Percentiles rank a stretch among this genome's conserved stretches.
Evolutionary conservation across 2,329 filamentous ascomycete species (phyloP).

Genomic region (Paracamarosporium sp.): DNA sequence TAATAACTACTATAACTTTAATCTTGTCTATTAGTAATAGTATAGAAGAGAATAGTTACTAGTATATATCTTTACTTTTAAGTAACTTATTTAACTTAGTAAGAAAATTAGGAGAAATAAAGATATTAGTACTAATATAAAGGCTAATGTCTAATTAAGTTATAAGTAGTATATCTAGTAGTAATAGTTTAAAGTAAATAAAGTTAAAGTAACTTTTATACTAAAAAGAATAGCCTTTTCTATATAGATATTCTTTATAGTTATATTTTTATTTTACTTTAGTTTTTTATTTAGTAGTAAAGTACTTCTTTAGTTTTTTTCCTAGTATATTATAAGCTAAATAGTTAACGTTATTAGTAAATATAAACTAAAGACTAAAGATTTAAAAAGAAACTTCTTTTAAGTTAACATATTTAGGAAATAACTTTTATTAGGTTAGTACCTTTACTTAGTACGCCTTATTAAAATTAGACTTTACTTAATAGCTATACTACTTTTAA

Average conservation of each 20-base stretch:
- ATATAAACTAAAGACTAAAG: too few species aligned
- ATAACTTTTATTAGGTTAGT: too few species aligned
- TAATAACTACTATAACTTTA: constrained; percentile 1
- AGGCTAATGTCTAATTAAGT: constrained; percentile 1
- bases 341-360: neutral
- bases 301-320: neutral
- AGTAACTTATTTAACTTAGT: constrained; percentile 4
- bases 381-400: too few species aligned
- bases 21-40: neutral
- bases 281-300: neutral
- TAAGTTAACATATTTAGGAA: too few species aligned
- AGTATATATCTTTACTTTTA: constrained; percentile 1
- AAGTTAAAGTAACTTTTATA: neutral
- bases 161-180: neutral
- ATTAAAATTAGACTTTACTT: too few species aligned
- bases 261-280: neutral
- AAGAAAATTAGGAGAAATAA: constrained; percentile 2
- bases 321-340: neutral
- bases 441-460: too few species aligned
- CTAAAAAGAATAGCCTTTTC: neutral
- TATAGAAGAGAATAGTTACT: neutral
- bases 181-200: neutral
- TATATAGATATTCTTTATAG: constrained; percentile 1
- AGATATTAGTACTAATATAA: constrained; percentile 6
- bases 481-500: too few species aligned